These are phyloP conservation scores for Capsicum baccatum DNA, from an alignment of 257 asterid genomes.

Conservation along the genomic window DNA sequence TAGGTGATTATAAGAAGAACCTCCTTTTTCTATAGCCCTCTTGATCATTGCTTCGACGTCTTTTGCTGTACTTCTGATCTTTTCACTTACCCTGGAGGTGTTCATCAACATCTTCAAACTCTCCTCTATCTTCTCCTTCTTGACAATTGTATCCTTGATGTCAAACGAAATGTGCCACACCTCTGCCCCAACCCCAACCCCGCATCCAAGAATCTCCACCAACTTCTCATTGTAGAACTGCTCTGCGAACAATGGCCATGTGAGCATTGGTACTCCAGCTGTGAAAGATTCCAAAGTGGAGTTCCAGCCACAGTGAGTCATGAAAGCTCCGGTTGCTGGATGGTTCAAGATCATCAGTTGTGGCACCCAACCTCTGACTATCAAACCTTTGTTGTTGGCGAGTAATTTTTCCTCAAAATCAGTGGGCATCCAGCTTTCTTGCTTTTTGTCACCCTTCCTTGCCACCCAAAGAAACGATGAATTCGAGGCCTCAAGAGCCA, in stretches of 20 bases:
- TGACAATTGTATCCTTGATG: constrained; percentile 23
- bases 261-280: constrained; percentile 40
- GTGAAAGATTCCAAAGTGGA: constrained; percentile 38
- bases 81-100: constrained; percentile 14
- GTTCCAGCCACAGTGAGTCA: constrained; percentile 52
- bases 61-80: constrained; percentile 32
- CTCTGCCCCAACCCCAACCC: constrained; percentile 36
- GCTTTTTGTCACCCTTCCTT: background rate
- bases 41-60: background rate
- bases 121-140: constrained; percentile 22
- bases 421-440: constrained; percentile 31
- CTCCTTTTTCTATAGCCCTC: constrained; percentile 35
- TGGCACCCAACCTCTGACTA: constrained; percentile 43
- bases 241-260: constrained; percentile 48
- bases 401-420: constrained; percentile 35
- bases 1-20: constrained; percentile 39
- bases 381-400: constrained; percentile 32
- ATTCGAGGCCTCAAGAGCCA: constrained; percentile 35
- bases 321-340: constrained; percentile 36
- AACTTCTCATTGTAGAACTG: constrained; percentile 44
- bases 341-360: constrained; percentile 38
- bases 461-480: constrained; percentile 38
- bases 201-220: constrained; percentile 26
- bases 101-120: constrained; percentile 29
- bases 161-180: background rate